These are phyloP conservation scores for Eimeria brunetti DNA, from an alignment of 169 alveolate genomes.

Conservation along the genomic window DNA sequence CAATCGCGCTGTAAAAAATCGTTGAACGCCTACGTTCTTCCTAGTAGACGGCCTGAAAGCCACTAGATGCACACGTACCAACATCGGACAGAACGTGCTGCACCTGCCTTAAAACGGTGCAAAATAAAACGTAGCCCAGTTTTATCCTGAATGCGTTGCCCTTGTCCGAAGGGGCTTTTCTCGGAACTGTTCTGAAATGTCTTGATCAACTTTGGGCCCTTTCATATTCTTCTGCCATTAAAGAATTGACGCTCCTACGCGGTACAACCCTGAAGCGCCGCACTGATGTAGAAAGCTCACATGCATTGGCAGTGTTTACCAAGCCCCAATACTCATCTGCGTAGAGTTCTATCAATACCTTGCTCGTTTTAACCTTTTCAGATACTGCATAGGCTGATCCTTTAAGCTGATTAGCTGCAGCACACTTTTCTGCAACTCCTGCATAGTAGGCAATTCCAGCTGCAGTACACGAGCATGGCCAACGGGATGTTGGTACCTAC, in stretches of 20 bases:
- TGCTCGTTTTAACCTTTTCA: no score
- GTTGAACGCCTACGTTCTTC: no score
- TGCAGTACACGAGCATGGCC: no score
- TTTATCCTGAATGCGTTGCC: neutral
- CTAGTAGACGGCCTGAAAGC: no score
- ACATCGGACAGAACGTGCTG: neutral
- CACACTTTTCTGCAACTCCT: neutral
- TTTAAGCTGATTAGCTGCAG: no score
- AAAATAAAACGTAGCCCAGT: neutral
- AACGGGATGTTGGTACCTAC: no score
- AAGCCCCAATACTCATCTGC: no score
- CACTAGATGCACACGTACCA: no score
- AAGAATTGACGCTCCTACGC: neutral
- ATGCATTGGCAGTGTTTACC: no score
- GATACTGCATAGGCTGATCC: no score
- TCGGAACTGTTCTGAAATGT: neutral
- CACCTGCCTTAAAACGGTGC: neutral
- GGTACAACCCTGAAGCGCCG: neutral
- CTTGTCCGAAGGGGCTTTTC: neutral
- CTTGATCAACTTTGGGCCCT: neutral
- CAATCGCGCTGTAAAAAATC: no score
- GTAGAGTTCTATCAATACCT: no score
- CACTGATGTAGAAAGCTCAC: neutral
- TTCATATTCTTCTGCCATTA: neutral
- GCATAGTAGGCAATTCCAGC: neutral